Percentiles rank a stretch among this genome's conserved stretches.
Evolutionary conservation across 331 rosid species (phyloP).

Genomic region (Malus hybrid): DNA sequence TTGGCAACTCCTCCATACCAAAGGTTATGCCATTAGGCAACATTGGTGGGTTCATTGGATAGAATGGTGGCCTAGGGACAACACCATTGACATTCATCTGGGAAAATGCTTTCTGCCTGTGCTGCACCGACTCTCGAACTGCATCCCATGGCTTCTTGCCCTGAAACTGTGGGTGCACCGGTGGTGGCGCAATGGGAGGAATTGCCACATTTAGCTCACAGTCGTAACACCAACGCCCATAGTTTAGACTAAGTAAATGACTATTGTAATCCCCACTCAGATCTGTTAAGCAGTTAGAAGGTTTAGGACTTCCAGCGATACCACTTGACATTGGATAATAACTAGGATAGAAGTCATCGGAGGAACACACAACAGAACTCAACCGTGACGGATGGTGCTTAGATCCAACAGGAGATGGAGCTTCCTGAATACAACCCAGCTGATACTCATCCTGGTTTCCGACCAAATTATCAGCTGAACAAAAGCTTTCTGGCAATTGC

Average conservation of each 20-base stretch:
- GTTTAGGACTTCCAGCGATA: slow-evolving; percentile 13
- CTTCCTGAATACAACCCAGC: slow-evolving; percentile 11
- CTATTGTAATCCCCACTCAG: slow-evolving; percentile 32
- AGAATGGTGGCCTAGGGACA: slow-evolving; percentile 26
- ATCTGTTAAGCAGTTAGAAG: slow-evolving; percentile 25
- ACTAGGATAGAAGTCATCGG: slow-evolving; percentile 32
- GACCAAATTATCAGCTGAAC: slow-evolving; percentile 13
- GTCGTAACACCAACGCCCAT: slow-evolving; percentile 22
- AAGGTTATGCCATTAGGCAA: slow-evolving; percentile 23
- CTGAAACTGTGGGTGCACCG: slow-evolving; percentile 20
- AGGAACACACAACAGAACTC: slow-evolving; percentile 13
- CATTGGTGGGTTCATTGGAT: slow-evolving; percentile 21
- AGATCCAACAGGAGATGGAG: slow-evolving; percentile 11
- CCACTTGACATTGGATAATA: slow-evolving; percentile 12
- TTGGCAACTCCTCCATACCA: slow-evolving; percentile 31
- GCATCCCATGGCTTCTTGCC: slow-evolving; percentile 32
- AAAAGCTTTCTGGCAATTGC: background rate
- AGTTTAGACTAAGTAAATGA: slow-evolving; percentile 19
- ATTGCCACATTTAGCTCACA: slow-evolving; percentile 9
- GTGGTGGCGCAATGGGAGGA: slow-evolving; percentile 7
- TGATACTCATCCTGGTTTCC: slow-evolving; percentile 26
- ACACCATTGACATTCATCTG: slow-evolving; percentile 22
- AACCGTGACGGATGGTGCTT: slow-evolving; percentile 16
- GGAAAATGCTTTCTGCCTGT: slow-evolving; percentile 20
- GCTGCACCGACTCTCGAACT: slow-evolving; percentile 23